These are phyloP conservation scores for Phytophthora sp. DNA, from an alignment of 352 stramenopile genomes.

Conservation along the genomic window DNA sequence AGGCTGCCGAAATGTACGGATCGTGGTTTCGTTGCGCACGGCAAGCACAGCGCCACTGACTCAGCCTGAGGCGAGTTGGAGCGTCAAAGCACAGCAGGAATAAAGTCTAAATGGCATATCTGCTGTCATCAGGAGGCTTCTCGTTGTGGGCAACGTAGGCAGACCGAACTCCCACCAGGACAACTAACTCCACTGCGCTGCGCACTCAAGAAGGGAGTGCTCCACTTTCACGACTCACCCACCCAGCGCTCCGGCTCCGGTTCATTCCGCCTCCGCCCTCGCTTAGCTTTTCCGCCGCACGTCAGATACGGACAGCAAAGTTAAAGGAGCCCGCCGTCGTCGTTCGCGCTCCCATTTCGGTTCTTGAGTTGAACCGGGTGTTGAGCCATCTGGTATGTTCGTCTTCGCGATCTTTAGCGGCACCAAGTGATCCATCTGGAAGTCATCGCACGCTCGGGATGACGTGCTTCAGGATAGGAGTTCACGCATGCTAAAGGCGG, in stretches of 20 bases:
- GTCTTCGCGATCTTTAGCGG: slow-evolving; percentile 28
- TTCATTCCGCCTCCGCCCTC: slow-evolving; percentile 6
- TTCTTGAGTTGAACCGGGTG: slow-evolving; percentile 19
- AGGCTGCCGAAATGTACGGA: too few relatives aligned
- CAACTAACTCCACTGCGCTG: not conserved
- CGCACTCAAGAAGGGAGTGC: not conserved
- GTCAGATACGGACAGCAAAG: not conserved
- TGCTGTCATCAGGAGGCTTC: too few relatives aligned
- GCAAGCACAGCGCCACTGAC: too few relatives aligned
- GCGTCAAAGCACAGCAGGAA: not conserved
- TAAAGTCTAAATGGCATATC: too few relatives aligned
- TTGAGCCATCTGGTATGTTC: slow-evolving; percentile 29
- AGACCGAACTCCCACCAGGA: too few relatives aligned
- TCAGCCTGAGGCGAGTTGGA: not conserved
- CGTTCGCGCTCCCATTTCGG: slow-evolving; percentile 4
- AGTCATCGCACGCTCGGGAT: not conserved
- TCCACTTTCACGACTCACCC: slow-evolving; percentile 13
- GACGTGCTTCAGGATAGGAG: not conserved
- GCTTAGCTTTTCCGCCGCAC: slow-evolving; percentile 11
- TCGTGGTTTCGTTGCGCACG: too few relatives aligned
- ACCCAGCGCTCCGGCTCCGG: slow-evolving; percentile 3
- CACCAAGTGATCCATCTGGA: not conserved
- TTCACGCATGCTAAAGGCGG: not conserved
- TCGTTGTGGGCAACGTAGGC: too few relatives aligned
- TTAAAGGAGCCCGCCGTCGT: slow-evolving; percentile 23